These are phyloP conservation scores for Hansenula sp. DNA, from an alignment of 1,139 yeast species.

Conservation along the genomic window DNA sequence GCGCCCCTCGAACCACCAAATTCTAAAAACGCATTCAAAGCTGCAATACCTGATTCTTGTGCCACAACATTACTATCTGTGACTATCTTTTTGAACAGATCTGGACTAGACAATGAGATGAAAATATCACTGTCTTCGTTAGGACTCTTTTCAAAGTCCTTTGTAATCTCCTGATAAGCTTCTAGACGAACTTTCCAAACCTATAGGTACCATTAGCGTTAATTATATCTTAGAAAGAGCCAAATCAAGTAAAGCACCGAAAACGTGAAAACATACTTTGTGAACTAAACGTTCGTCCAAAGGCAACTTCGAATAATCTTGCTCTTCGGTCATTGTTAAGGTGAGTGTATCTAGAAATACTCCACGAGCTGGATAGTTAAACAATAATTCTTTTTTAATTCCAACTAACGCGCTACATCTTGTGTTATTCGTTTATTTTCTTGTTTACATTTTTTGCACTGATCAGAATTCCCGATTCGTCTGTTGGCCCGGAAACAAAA, in stretches of 20 bases:
- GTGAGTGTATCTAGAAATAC: background rate
- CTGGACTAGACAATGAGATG: conserved; percentile 42
- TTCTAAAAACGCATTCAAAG: conserved; percentile 54
- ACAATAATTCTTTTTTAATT: too few relatives aligned
- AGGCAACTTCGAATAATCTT: conserved; percentile 19
- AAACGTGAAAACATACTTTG: conserved; percentile 14
- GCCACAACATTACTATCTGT: conserved; percentile 88
- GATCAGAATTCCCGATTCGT: background rate
- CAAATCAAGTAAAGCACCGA: too few relatives aligned
- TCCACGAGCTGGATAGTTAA: background rate
- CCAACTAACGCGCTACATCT: background rate
- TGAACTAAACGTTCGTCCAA: conserved; percentile 23
- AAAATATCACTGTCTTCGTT: conserved; percentile 55
- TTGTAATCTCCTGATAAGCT: conserved; percentile 70
- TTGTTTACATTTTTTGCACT: conserved; percentile 1
- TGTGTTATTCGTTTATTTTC: background rate
- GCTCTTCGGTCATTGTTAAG: conserved; percentile 12
- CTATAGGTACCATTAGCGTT: conserved; percentile 16
- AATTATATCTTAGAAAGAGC: background rate
- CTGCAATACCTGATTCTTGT: conserved; percentile 73
- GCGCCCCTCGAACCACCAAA: conserved; percentile 50
- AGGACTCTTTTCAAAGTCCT: conserved; percentile 49
- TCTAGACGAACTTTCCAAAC: conserved; percentile 86
- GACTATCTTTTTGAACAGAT: conserved; percentile 51
- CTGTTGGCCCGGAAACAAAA: background rate